Percentiles rank a stretch among this genome's conserved stretches.
phyloP scores from a whole-genome alignment of 2,329 filamentous ascomycete genomes.

The Fusarium sp. region DNA sequence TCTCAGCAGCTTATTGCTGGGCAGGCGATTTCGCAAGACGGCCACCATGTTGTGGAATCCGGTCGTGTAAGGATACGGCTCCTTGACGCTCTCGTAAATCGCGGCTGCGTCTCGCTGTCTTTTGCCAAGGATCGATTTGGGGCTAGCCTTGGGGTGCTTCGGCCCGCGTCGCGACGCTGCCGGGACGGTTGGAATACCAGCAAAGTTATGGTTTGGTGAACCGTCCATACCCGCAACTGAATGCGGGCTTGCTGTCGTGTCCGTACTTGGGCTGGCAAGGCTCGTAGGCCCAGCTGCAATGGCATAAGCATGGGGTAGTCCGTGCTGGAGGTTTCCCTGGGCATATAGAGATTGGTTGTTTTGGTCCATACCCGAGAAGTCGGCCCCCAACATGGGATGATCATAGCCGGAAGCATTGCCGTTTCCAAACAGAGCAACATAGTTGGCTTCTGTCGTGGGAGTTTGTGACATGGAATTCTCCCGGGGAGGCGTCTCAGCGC shows the following conservation, averaged over 20 bases:
- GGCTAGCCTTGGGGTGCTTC: constrained; percentile 60
- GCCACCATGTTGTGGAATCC: constrained; percentile 92
- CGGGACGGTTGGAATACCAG: constrained; percentile 45
- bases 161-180: constrained; percentile 58
- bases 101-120: constrained; percentile 81
- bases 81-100: constrained; percentile 90
- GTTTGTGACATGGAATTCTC: constrained; percentile 69
- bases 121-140: constrained; percentile 70
- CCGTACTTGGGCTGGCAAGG: constrained; percentile 75
- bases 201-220: constrained; percentile 60
- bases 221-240: constrained; percentile 69
- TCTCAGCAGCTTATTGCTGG: constrained; percentile 81
- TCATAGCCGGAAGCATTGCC: constrained; percentile 68
- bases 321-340: constrained; percentile 73
- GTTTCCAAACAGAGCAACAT: constrained; percentile 67
- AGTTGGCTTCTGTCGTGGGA: constrained; percentile 56
- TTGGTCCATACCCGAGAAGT: constrained; percentile 69
- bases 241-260: constrained; percentile 74
- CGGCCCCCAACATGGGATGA: constrained; percentile 64
- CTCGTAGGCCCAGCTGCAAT: constrained; percentile 75
- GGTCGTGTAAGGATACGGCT: constrained; percentile 91
- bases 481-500: constrained; percentile 82
- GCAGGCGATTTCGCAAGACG: constrained; percentile 84
- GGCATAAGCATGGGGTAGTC: constrained; percentile 76
- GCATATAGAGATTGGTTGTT: constrained; percentile 64